A percentile compares a stretch with the other conserved stretches of the same genome.
Evolutionary conservation across 1,139 yeast genomes (phyloP).

Genomic region (Suzukiozyma palmioleophila): DNA sequence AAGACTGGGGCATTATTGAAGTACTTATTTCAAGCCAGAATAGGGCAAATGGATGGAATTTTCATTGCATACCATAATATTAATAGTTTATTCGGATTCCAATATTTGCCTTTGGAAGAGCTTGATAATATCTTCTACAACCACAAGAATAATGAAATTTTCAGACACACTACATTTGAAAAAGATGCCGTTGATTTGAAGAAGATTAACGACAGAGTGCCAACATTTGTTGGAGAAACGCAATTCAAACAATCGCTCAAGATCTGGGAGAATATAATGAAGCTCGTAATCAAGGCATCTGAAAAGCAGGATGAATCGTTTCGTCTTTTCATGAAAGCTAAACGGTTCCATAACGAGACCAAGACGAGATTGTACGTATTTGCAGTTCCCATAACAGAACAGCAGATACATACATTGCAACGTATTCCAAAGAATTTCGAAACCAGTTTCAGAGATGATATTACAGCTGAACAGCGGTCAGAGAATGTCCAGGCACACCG

Average conservation of each 20-base stretch:
- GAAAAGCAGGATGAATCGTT: slow-evolving; percentile 16
- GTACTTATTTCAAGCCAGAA: slow-evolving; percentile 85
- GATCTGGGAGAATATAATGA: slow-evolving; percentile 52
- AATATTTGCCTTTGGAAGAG: slow-evolving; percentile 71
- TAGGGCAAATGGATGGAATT: slow-evolving; percentile 96
- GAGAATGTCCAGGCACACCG: slow-evolving; percentile 17
- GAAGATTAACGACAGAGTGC: slow-evolving; percentile 24
- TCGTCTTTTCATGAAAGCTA: slow-evolving; percentile 23
- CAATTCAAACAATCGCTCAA: slow-evolving; percentile 67
- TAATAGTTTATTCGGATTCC: slow-evolving; percentile 79
- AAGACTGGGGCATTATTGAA: slow-evolving; percentile 72
- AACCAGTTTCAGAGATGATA: slow-evolving; percentile 20
- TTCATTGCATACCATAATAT: slow-evolving; percentile 89
- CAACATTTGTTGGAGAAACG: slow-evolving; percentile 58
- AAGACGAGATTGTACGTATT: slow-evolving; percentile 20
- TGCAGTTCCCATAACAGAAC: slow-evolving; percentile 30
- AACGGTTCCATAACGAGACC: slow-evolving; percentile 5
- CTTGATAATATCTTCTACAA: slow-evolving; percentile 50
- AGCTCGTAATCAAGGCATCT: slow-evolving; percentile 28
- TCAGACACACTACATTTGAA: not conserved
- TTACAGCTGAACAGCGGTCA: slow-evolving; percentile 16
- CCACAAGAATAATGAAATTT: not conserved
- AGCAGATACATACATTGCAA: slow-evolving; percentile 23
- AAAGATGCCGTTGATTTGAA: slow-evolving; percentile 10
- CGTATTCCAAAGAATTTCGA: slow-evolving; percentile 19